Percentiles rank a stretch among this genome's conserved stretches.
Conservation (phyloP, 805 yeast genomes). For the Ogataea henricii region DNA sequence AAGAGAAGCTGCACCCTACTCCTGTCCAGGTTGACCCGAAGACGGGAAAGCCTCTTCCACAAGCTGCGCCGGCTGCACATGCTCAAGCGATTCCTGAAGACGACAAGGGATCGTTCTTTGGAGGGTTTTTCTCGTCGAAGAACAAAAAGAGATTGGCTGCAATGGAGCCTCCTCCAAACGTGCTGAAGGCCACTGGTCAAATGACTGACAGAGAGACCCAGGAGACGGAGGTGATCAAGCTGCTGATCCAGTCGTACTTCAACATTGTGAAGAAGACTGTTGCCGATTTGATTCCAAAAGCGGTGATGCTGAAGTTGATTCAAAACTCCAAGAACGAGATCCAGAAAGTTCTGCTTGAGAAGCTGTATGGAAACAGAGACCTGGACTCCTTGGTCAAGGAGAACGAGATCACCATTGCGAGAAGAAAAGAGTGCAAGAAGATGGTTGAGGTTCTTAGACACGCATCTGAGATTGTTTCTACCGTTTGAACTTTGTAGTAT, state of each 20-base stretch:
- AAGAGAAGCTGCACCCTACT: conserved; percentile 81
- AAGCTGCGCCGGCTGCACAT: conserved; percentile 35
- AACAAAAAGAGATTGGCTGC: conserved; percentile 91
- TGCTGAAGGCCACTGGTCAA: conserved; percentile 86
- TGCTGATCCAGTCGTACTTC: conserved; percentile 87
- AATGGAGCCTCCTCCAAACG: conserved; percentile 97
- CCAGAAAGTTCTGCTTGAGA: conserved; percentile 86
- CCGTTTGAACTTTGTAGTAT: conserved; percentile 43
- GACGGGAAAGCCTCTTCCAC: conserved; percentile 77
- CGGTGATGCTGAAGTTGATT: conserved; percentile 90
- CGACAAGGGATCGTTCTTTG: conserved; percentile 78
- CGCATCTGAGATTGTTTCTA: conserved; percentile 87
- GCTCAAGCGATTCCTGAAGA: conserved; percentile 44
- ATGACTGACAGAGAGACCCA: conserved; percentile 94
- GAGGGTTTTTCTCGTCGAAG: conserved; percentile 90
- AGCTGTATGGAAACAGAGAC: conserved; percentile 75
- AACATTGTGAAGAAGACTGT: conserved; percentile 91
- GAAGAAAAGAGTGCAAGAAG: conserved; percentile 91
- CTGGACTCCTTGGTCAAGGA: conserved; percentile 82
- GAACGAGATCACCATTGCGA: conserved; percentile 88
- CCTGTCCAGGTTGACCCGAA: conserved; percentile 84
- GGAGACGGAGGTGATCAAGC: conserved; percentile 96
- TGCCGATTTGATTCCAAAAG: conserved; percentile 92
- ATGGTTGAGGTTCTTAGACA: conserved; percentile 91
- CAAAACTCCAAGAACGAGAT: conserved; percentile 81